phyloP scores from a whole-genome alignment of 2,329 filamentous ascomycete species.

The Thielaviopsis musarum region DNA sequence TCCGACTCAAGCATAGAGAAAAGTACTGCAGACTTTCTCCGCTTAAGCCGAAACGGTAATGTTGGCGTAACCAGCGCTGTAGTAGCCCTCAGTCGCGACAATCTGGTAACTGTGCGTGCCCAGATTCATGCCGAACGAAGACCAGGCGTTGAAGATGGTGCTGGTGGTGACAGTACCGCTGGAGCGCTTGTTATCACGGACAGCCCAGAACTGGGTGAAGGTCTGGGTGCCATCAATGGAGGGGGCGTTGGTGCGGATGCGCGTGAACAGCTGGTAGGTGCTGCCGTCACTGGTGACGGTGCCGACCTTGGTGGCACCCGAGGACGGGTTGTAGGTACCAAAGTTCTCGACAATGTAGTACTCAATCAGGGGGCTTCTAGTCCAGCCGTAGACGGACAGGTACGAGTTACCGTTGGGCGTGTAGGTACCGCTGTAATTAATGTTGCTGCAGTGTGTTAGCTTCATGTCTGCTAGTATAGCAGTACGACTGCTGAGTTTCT shows the following conservation, averaged over 20 bases:
- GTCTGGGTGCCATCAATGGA: conserved; percentile 31
- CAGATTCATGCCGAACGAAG: conserved; percentile 27
- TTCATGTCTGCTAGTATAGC: not conserved
- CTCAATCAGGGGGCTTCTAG: conserved; percentile 20
- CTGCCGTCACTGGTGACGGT: conserved; percentile 21
- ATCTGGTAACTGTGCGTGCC: conserved; percentile 37
- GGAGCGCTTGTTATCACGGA: conserved; percentile 31
- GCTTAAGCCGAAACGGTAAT: conserved; percentile 24
- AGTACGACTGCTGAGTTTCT: not conserved
- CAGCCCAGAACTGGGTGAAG: conserved; percentile 37
- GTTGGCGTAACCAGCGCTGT: conserved; percentile 28
- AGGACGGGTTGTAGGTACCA: conserved; percentile 22
- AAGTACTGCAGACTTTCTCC: not conserved
- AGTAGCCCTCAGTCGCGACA: conserved; percentile 36
- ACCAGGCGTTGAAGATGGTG: conserved; percentile 38
- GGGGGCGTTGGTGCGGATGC: conserved; percentile 25
- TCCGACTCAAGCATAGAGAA: not conserved
- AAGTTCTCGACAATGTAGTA: conserved; percentile 25
- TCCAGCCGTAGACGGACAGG: conserved; percentile 25
- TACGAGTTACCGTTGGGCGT: conserved; percentile 20
- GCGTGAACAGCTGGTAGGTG: conserved; percentile 23
- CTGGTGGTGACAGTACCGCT: conserved; percentile 31
- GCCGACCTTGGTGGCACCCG: conserved; percentile 19
- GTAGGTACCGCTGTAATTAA: conserved; percentile 19
- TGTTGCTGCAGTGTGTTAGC: conserved; percentile 12